phyloP scores from a whole-genome alignment of 1,284 basidiomycete genomes.

The Melampsora abietis-canadensis region DNA sequence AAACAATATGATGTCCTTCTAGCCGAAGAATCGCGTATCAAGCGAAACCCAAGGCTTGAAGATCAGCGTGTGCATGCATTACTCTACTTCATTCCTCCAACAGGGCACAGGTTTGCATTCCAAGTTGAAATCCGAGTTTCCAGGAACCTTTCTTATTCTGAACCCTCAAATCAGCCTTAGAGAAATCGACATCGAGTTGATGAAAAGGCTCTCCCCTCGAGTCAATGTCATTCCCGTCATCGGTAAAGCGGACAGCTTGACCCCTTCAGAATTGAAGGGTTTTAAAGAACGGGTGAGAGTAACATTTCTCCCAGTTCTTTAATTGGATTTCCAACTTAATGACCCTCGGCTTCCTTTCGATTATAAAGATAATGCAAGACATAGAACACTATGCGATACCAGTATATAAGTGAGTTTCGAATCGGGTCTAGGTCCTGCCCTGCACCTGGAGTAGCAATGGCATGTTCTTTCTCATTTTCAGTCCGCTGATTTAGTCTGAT shows the following conservation, averaged over 20 bases:
- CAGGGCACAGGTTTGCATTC: conserved; percentile 63
- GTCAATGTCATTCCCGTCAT: conserved; percentile 99
- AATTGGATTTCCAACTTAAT: background rate
- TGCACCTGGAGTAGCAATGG: conserved; percentile 55
- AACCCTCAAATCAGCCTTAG: conserved; percentile 59
- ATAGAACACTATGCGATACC: conserved; percentile 98
- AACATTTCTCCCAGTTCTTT: background rate
- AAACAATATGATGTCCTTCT: conserved; percentile 99
- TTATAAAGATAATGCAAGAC: conserved; percentile 90
- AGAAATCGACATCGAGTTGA: conserved; percentile 98
- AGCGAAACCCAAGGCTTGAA: conserved; percentile 98
- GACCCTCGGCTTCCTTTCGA: background rate
- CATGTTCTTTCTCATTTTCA: too few species aligned
- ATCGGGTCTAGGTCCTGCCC: conserved; percentile 98
- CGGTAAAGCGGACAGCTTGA: conserved; percentile 94
- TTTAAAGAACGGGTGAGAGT: conserved; percentile 89
- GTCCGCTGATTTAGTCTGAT: too few species aligned
- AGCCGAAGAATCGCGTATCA: conserved; percentile 97
- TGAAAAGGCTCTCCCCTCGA: conserved; percentile 90
- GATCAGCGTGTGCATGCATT: conserved; percentile 91
- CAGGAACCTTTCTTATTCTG: background rate
- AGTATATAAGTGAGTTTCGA: conserved; percentile 69
- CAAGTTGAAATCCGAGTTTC: background rate
- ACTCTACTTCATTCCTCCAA: conserved; percentile 96
- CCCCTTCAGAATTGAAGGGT: conserved; percentile 79